These are phyloP conservation scores for Pseudogymnoascus sp. DNA, from an alignment of 2,329 filamentous ascomycete genomes.

Conservation along the genomic window DNA sequence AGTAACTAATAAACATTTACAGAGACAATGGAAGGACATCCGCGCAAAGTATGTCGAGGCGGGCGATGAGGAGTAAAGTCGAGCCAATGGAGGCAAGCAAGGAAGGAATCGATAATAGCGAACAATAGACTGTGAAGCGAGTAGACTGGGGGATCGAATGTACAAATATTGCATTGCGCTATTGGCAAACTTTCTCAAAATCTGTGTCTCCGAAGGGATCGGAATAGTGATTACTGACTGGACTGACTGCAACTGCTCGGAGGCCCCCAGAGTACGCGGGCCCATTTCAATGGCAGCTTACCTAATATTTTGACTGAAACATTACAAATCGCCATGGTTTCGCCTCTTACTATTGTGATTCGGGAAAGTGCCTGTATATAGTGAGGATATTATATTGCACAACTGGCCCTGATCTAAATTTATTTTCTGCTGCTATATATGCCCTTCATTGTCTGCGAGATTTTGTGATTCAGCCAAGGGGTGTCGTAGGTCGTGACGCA, in stretches of 20 bases:
- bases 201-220: neutral
- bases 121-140: conserved; percentile 8
- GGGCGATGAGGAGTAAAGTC: conserved; percentile 40
- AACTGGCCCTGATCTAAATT: neutral
- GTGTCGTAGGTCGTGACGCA: conserved; percentile 3
- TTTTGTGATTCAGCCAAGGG: neutral
- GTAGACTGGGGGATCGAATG: conserved; percentile 4
- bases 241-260: neutral
- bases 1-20: conserved; percentile 29
- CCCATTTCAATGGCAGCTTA: neutral
- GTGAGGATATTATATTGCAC: neutral
- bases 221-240: neutral
- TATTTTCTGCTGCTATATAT: neutral
- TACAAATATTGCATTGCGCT: conserved; percentile 9
- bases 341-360: neutral
- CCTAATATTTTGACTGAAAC: neutral
- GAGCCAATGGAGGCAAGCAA: neutral
- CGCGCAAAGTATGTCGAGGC: conserved; percentile 76
- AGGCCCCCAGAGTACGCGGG: neutral
- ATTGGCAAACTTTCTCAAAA: conserved; percentile 6
- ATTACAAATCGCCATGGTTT: neutral
- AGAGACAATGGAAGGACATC: conserved; percentile 99
- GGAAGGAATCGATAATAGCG: conserved; percentile 3
- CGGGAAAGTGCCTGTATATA: neutral
- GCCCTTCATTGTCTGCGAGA: neutral